These are phyloP conservation scores for Panaeolus papilionaceus DNA, from an alignment of 768 basidiomycete genomes.

Conservation along the genomic window DNA sequence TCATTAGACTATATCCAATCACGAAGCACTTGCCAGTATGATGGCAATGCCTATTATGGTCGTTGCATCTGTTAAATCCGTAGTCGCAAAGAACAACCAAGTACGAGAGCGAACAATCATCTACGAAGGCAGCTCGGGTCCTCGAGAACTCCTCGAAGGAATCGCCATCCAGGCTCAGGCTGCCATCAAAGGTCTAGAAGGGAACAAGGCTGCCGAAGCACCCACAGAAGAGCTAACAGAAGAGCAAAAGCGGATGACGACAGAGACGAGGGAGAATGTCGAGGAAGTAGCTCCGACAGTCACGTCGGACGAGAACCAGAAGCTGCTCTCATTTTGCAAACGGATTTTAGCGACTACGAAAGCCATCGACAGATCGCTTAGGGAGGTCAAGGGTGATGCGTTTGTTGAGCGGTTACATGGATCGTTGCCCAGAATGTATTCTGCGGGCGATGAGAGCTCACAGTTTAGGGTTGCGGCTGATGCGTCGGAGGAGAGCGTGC, in stretches of 20 bases:
- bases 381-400: slow-evolving; percentile 87
- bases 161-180: slow-evolving; percentile 94
- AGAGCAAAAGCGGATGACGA: slow-evolving; percentile 88
- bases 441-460: slow-evolving; percentile 32
- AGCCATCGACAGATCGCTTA: slow-evolving; percentile 87
- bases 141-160: slow-evolving; percentile 89
- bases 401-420: slow-evolving; percentile 83
- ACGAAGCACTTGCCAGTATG: slow-evolving; percentile 93
- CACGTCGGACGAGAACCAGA: slow-evolving; percentile 76
- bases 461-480: slow-evolving; percentile 55
- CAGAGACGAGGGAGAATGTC: slow-evolving; percentile 67
- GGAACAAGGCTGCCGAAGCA: slow-evolving; percentile 55
- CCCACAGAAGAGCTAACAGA: slow-evolving; percentile 78
- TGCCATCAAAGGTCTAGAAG: slow-evolving; percentile 86
- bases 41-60: slow-evolving; percentile 98
- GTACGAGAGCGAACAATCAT: slow-evolving; percentile 83
- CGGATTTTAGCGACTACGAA: slow-evolving; percentile 84
- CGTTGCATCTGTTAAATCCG: slow-evolving; percentile 68
- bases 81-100: slow-evolving; percentile 61
- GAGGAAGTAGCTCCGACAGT: slow-evolving; percentile 54
- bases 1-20: slow-evolving; percentile 85
- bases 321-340: slow-evolving; percentile 81
- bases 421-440: slow-evolving; percentile 75
- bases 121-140: slow-evolving; percentile 91
- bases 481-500: slow-evolving; percentile 68